Percentiles rank a stretch among this genome's conserved stretches.
Evolutionary conservation across 352 stramenopile genomes (phyloP).

Genomic region (Globisporangium paroecandrum): DNA sequence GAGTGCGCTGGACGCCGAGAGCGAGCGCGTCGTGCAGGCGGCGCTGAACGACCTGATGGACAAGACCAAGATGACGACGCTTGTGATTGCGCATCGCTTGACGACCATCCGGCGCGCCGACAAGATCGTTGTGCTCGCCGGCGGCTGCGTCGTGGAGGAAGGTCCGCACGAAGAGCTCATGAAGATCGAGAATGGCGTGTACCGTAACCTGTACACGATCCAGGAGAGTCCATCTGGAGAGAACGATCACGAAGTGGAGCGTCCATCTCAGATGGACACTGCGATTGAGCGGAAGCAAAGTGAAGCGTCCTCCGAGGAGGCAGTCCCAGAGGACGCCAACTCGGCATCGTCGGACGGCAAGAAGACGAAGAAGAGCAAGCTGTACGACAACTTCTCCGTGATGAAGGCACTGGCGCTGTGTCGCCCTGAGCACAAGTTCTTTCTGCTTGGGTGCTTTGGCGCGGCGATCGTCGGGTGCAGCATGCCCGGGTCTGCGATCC

Average conservation of each 20-base stretch:
- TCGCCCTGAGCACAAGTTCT: conserved; percentile 34
- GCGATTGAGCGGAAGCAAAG: not conserved
- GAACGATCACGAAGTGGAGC: conserved; percentile 15
- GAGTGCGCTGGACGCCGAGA: conserved; percentile 24
- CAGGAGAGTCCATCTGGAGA: conserved; percentile 19
- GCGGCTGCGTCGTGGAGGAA: conserved; percentile 43
- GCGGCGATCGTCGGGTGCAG: conserved; percentile 33
- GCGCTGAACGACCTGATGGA: conserved; percentile 27
- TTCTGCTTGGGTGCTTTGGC: conserved; percentile 29
- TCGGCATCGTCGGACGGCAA: not conserved
- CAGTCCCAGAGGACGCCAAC: not conserved
- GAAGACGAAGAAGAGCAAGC: not conserved
- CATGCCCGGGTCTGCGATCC: conserved; percentile 26
- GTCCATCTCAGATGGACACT: conserved; percentile 1
- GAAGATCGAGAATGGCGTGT: conserved; percentile 56
- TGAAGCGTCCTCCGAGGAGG: not conserved
- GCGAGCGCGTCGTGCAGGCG: conserved; percentile 44
- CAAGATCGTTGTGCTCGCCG: conserved; percentile 54
- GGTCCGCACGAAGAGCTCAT: conserved; percentile 43
- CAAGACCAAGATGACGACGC: conserved; percentile 21
- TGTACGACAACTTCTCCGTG: conserved; percentile 24
- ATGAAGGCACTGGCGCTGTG: conserved; percentile 27
- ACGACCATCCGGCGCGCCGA: conserved; percentile 58
- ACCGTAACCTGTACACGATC: conserved; percentile 82
- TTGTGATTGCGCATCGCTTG: conserved; percentile 32